Percentiles rank a stretch among this genome's conserved stretches.
phyloP scores from a whole-genome alignment of 345 rosid species.

The Populus simonii region DNA sequence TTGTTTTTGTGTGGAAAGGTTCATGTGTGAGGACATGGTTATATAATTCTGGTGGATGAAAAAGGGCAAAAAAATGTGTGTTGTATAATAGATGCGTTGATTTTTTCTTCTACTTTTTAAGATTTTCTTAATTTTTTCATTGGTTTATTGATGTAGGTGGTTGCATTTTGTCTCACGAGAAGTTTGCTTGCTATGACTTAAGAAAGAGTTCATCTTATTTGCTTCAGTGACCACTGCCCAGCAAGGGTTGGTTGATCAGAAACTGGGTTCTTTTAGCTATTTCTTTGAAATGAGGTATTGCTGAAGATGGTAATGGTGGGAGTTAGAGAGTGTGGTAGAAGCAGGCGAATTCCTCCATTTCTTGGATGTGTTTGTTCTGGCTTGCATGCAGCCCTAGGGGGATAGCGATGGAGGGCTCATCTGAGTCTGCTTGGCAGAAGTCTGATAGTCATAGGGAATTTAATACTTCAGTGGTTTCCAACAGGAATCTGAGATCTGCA shows the following conservation, averaged over 20 bases:
- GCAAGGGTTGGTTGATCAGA: slow-evolving; percentile 23
- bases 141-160: slow-evolving; percentile 12
- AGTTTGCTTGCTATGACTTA: slow-evolving; percentile 11
- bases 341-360: slow-evolving; percentile 36
- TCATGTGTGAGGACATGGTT: slow-evolving; percentile 2
- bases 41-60: slow-evolving; percentile 1
- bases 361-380: slow-evolving; percentile 35
- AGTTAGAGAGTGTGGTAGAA: slow-evolving; percentile 31
- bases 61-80: neutral
- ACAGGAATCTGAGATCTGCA: slow-evolving; percentile 43
- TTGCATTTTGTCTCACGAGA: slow-evolving; percentile 13
- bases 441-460: slow-evolving; percentile 58
- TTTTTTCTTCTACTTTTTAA: neutral
- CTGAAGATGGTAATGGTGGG: slow-evolving; percentile 42
- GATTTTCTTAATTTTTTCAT: slow-evolving; percentile 7
- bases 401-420: slow-evolving; percentile 80
- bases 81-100: neutral
- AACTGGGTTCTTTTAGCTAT: slow-evolving; percentile 12
- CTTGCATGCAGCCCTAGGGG: slow-evolving; percentile 39
- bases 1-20: neutral
- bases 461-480: slow-evolving; percentile 53
- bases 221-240: slow-evolving; percentile 9
- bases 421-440: slow-evolving; percentile 61
- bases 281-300: slow-evolving; percentile 40
- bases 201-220: slow-evolving; percentile 11